Conservation (phyloP, 148 eudicot species). For the Fagopyrum esculentum region DNA sequence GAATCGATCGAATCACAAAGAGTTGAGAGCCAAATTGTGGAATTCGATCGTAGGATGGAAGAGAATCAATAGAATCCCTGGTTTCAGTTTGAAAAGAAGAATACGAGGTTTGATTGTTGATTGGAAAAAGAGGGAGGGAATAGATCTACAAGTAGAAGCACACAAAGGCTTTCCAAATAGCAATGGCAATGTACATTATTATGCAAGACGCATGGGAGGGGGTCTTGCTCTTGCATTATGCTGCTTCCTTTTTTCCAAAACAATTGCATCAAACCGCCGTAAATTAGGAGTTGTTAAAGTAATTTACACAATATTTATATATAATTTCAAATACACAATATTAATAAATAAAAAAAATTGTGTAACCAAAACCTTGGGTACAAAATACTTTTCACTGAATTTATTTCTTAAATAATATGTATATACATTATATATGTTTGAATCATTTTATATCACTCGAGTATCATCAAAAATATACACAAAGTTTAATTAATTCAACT, state of each 20-base stretch:
- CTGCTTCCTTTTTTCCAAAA: neutral
- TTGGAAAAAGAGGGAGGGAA: neutral
- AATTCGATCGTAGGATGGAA: neutral
- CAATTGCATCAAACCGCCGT: neutral
- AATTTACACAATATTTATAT: too few relatives aligned
- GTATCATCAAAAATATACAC: too few relatives aligned
- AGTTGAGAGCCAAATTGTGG: neutral
- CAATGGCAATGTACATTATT: neutral
- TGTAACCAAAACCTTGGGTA: too few relatives aligned
- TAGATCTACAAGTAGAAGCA: neutral
- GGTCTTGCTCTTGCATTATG: neutral
- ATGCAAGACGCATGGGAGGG: neutral
- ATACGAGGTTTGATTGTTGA: neutral
- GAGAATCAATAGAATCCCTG: neutral
- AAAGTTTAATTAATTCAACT: too few relatives aligned
- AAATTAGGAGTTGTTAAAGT: too few relatives aligned
- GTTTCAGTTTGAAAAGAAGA: neutral
- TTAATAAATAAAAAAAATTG: too few relatives aligned
- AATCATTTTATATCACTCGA: too few relatives aligned
- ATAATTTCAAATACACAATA: too few relatives aligned
- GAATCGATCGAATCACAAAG: neutral
- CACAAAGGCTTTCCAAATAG: neutral
- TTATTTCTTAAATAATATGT: too few relatives aligned
- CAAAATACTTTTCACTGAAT: too few relatives aligned
- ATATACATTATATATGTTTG: too few relatives aligned